A percentile compares a stretch with the other conserved stretches of the same genome.
phyloP scores from a whole-genome alignment of 208 protist genomes.

The Trypanosoma brucei region DNA sequence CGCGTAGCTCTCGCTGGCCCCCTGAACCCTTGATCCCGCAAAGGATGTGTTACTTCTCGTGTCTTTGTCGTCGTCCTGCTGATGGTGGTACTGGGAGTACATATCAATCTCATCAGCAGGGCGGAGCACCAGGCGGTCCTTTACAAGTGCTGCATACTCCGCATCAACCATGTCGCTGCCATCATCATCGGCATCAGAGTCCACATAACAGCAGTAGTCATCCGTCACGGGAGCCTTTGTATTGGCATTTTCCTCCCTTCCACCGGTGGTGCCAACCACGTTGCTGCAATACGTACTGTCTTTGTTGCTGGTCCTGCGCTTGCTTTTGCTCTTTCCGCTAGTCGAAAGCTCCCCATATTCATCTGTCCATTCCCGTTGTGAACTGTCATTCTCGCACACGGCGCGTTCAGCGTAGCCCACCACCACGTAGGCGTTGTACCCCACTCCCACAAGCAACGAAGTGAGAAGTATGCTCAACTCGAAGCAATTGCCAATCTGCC shows the following conservation, averaged over 20 bases:
- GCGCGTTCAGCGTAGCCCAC: constrained; percentile 72
- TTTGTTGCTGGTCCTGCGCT: neutral
- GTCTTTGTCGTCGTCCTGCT: neutral
- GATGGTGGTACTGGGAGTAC: neutral
- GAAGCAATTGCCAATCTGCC: constrained; percentile 88
- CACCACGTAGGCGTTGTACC: constrained; percentile 91
- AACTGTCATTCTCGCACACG: constrained; percentile 81
- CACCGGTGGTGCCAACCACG: neutral
- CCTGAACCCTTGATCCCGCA: neutral
- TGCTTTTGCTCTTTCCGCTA: neutral
- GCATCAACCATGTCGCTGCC: constrained; percentile 21
- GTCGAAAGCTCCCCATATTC: constrained; percentile 3
- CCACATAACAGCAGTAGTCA: constrained; percentile 43
- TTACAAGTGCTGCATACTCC: constrained; percentile 60
- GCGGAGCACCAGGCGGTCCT: constrained; percentile 51
- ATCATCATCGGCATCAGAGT: constrained; percentile 65
- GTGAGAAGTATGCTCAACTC: constrained; percentile 75
- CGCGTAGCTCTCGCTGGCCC: neutral
- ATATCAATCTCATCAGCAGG: constrained; percentile 38
- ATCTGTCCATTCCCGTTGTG: constrained; percentile 35
- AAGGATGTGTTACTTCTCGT: neutral
- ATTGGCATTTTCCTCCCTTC: neutral
- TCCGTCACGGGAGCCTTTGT: neutral
- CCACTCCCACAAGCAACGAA: constrained; percentile 81
- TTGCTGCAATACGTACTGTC: neutral